Conservation (phyloP, 2,329 filamentous ascomycete genomes). For the Alternaria sp. region DNA sequence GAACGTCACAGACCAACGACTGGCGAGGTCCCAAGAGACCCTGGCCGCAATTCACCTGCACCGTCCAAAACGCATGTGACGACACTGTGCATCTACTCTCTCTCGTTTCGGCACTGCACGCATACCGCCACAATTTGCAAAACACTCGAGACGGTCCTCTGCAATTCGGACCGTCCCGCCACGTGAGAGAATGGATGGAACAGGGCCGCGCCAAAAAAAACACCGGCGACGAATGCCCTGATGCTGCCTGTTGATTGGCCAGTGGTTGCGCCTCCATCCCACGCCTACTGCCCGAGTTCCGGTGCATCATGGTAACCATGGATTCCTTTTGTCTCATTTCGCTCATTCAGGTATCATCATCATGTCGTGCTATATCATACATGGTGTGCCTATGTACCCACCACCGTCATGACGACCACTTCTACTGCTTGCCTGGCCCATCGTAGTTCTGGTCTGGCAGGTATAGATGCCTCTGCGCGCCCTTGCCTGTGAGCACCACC, state of each 20-base stretch:
- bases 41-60: constrained; percentile 28
- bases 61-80: constrained; percentile 15
- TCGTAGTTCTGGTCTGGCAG: constrained; percentile 87
- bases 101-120: not conserved
- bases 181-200: constrained; percentile 8
- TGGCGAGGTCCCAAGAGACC: constrained; percentile 24
- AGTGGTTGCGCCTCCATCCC: constrained; percentile 10
- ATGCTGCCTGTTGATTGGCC: constrained; percentile 19
- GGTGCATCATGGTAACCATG: constrained; percentile 8
- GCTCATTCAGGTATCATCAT: constrained; percentile 18
- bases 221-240: constrained; percentile 10
- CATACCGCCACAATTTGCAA: not conserved
- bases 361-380: constrained; percentile 25
- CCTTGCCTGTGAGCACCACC: constrained; percentile 91
- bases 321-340: constrained; percentile 8
- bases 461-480: constrained; percentile 92
- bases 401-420: constrained; percentile 1
- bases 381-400: constrained; percentile 7
- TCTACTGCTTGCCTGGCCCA: constrained; percentile 68
- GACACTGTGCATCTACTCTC: constrained; percentile 12
- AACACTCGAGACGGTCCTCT: not conserved
- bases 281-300: constrained; percentile 15
- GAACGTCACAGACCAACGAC: constrained; percentile 26
- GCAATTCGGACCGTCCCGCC: constrained; percentile 6
- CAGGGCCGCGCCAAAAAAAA: not conserved